These are phyloP conservation scores for Millerago galiae DNA, from an alignment of 805 yeast species.

Conservation along the genomic window DNA sequence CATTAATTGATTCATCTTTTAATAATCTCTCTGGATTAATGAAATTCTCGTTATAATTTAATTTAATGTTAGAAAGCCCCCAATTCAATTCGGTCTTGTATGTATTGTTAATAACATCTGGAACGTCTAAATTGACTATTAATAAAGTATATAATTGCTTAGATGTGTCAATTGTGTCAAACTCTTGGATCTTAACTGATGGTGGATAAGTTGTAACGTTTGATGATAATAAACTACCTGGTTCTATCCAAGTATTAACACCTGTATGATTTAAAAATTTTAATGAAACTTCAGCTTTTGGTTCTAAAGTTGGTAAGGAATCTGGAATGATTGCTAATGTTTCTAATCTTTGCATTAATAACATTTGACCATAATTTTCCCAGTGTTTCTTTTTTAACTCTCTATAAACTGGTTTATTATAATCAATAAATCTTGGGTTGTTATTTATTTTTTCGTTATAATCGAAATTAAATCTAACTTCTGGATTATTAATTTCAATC, in stretches of 20 bases:
- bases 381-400: constrained; percentile 61
- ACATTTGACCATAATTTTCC: constrained; percentile 64
- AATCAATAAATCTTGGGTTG: constrained; percentile 47
- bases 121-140: constrained; percentile 87
- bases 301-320: constrained; percentile 83
- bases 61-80: constrained; percentile 64
- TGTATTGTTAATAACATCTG: constrained; percentile 64
- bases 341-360: constrained; percentile 89
- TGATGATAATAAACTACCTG: constrained; percentile 72
- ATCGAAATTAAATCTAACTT: constrained; percentile 64
- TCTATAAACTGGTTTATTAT: constrained; percentile 75
- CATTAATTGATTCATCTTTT: constrained; percentile 31
- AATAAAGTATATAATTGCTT: constrained; percentile 65
- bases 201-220: constrained; percentile 73
- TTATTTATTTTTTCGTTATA: constrained; percentile 34
- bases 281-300: constrained; percentile 66
- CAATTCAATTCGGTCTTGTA: constrained; percentile 69
- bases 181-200: constrained; percentile 69
- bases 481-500: constrained; percentile 79
- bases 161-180: constrained; percentile 36
- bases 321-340: constrained; percentile 84
- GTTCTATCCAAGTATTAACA: constrained; percentile 64
- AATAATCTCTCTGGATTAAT: constrained; percentile 35
- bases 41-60: constrained; percentile 51
- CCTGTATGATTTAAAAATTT: constrained; percentile 67